phyloP scores from a whole-genome alignment of 2,329 filamentous ascomycete genomes.

The Stemphylium beticola region DNA sequence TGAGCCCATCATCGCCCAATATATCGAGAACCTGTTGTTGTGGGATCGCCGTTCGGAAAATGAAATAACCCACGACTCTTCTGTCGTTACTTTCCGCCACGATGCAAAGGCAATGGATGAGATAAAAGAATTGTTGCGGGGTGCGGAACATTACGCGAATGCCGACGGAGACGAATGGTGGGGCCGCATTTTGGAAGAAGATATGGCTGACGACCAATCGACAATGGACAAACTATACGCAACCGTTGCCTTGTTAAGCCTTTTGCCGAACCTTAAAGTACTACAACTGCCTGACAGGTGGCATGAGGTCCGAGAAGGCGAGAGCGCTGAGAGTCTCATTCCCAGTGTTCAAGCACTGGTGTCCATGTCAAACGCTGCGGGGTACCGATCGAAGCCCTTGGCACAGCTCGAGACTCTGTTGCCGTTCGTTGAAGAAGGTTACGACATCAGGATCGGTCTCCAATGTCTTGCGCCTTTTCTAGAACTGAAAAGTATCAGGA shows the following conservation, averaged over 20 bases:
- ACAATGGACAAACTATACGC: conserved; percentile 28
- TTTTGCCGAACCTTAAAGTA: conserved; percentile 39
- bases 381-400: conserved; percentile 21
- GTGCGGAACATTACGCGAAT: conserved; percentile 21
- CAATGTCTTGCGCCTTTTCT: conserved; percentile 41
- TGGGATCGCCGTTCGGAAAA: conserved; percentile 29
- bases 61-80: conserved; percentile 1
- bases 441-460: conserved; percentile 34
- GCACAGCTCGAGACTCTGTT: conserved; percentile 34
- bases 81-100: conserved; percentile 22
- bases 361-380: conserved; percentile 22
- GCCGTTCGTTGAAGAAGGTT: conserved; percentile 41
- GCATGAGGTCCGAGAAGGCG: conserved; percentile 30
- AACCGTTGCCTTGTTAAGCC: conserved; percentile 32
- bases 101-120: conserved; percentile 26
- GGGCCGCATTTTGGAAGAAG: conserved; percentile 33
- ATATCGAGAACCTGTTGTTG: conserved; percentile 36
- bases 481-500: conserved; percentile 30
- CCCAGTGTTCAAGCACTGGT: conserved; percentile 24
- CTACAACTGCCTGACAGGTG: conserved; percentile 38
- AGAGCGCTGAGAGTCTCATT: conserved; percentile 25
- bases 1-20: conserved; percentile 37
- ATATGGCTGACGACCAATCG: conserved; percentile 14
- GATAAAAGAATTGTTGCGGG: conserved; percentile 27
- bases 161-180: conserved; percentile 36